Base-by-base conservation (phyloP, 202 grass and related monocot genomes). In the Digitaria exilis region DNA sequence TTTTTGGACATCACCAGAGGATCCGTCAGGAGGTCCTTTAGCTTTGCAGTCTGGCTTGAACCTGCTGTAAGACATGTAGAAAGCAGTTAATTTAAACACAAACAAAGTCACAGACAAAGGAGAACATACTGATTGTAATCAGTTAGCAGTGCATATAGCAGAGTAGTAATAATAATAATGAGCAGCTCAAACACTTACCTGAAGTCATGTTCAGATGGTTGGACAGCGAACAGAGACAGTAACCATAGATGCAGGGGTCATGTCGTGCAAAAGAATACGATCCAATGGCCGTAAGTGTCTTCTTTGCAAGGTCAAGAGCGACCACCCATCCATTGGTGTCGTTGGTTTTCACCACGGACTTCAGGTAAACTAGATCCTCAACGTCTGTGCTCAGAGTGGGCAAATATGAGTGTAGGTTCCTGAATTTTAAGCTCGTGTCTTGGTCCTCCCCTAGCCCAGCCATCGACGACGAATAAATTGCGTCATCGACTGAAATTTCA, bases 251-350 rank as follows among this genome's bases (percentile, higher is more conserved):
- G 63, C 61, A 65, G 9, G 32, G 63, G 63, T 65, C 63, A 65
- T 65, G 63, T 65, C 63, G 11, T 65, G 8, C 17, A 37, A 9
- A 65, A 21, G 63, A 65, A 37, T 65, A 65, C 4, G 31, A 9
- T 22, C 26, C 41, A 34, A 48, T 3, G 6, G 44, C 76, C 5
- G 30, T 63, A 26, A 50, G 19, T 10, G 21, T 63, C 21, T 79
- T 79, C 9, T 65, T n/a, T 37, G 5, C 76, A 79, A 79, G 44
- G 60, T 79, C 44, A 19, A 65, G 5, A 65, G 59, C 76, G 16
- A 79, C 60, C 7, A 79, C 22, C 76, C 43, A 79, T 37, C 1
- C 60, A 2, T 79, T 24, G 13, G 6, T 2, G n/a, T 50, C 44
- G 15, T 35, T 14, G 14, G 6, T 0, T 35, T 15, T 6, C 6